Evolutionary conservation across 129 eudicot species (phyloP).

Genomic region (Saposhnikovia divaricata): DNA sequence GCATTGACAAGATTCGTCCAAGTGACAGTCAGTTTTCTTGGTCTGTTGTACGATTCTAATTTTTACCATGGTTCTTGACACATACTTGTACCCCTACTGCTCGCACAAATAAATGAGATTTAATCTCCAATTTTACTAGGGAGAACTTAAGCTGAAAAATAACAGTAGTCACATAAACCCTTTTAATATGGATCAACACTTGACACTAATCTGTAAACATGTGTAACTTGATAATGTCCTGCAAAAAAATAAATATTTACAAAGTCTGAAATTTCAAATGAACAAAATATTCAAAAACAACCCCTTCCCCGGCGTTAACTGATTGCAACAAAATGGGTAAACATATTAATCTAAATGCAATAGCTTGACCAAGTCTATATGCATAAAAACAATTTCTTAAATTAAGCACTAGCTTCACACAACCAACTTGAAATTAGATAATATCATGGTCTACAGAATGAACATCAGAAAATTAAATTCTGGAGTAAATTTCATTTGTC

Average conservation of each 20-base stretch:
- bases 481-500: not conserved
- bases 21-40: not conserved
- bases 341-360: not conserved
- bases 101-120: not conserved
- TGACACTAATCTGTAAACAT: not conserved
- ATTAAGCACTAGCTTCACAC: not conserved
- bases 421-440: not conserved
- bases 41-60: not conserved
- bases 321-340: not conserved
- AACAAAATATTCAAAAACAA: not conserved
- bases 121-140: not conserved
- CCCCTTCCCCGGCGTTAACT: not conserved
- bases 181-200: not conserved
- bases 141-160: not conserved
- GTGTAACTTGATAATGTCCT: not conserved
- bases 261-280: not conserved
- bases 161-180: not conserved
- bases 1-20: constrained; percentile 1
- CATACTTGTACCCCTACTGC: not conserved
- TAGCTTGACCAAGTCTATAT: not conserved
- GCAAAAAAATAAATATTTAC: not conserved
- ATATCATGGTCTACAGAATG: not conserved
- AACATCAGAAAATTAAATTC: not conserved
- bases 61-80: not conserved
- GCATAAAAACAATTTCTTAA: not conserved